Conservation (phyloP, 1,284 basidiomycete genomes). For the Tilletia setariae region DNA sequence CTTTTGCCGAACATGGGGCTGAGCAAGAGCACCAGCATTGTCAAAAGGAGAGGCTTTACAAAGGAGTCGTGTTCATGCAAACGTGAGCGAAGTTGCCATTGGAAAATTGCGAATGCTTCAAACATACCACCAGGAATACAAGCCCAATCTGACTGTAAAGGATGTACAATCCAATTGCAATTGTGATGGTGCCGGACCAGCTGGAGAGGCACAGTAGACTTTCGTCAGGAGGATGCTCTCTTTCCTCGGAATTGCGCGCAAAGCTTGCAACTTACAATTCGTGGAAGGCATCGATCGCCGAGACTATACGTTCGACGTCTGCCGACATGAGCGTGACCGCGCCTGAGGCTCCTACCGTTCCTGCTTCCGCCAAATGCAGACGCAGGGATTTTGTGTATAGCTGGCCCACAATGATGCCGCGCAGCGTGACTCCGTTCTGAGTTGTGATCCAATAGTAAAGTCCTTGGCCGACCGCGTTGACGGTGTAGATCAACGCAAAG, state of each 20-base stretch:
- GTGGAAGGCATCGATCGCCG: slow-evolving; percentile 29
- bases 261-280: slow-evolving; percentile 19
- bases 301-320: slow-evolving; percentile 46
- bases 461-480: slow-evolving; percentile 31
- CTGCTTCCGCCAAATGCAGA: slow-evolving; percentile 37
- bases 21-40: slow-evolving; percentile 29
- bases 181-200: slow-evolving; percentile 37
- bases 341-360: slow-evolving; percentile 35
- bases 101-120: not conserved
- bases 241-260: not conserved
- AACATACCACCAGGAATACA: slow-evolving; percentile 32
- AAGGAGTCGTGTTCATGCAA: not conserved
- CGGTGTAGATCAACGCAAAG: slow-evolving; percentile 40
- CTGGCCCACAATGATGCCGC: slow-evolving; percentile 41
- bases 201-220: not conserved
- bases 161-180: slow-evolving; percentile 37
- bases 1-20: slow-evolving; percentile 29
- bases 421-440: slow-evolving; percentile 35
- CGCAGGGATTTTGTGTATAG: slow-evolving; percentile 45
- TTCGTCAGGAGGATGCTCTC: too few species aligned
- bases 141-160: slow-evolving; percentile 37
- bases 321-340: slow-evolving; percentile 47
- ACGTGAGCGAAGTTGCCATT: not conserved
- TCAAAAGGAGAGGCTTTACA: slow-evolving; percentile 25
- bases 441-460: slow-evolving; percentile 34